Conservation (phyloP, 1,139 yeast genomes). For the Entelexis paramagnoliae region DNA sequence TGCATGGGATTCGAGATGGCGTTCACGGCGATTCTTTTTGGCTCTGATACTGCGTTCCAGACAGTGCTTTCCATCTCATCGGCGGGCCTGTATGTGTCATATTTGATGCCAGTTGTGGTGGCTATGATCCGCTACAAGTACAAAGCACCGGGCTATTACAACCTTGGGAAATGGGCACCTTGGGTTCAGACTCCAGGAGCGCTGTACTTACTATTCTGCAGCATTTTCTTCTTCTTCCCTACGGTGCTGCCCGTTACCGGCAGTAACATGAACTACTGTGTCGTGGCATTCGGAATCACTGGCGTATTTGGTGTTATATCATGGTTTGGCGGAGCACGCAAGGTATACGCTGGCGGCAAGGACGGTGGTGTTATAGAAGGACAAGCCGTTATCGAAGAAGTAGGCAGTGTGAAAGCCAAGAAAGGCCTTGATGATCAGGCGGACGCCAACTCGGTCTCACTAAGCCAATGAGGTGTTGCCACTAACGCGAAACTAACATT, state of each 20-base stretch:
- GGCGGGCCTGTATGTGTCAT: slow-evolving; percentile 19
- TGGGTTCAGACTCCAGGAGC: slow-evolving; percentile 15
- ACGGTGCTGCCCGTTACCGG: slow-evolving; percentile 15
- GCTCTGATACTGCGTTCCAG: slow-evolving; percentile 18
- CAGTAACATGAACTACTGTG: slow-evolving; percentile 18
- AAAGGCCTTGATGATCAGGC: neutral
- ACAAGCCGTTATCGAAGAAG: neutral
- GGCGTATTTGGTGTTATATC: slow-evolving; percentile 11
- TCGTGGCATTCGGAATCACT: slow-evolving; percentile 18
- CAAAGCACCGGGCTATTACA: slow-evolving; percentile 20
- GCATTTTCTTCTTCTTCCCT: slow-evolving; percentile 21
- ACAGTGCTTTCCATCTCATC: slow-evolving; percentile 19
- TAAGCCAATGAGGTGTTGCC: neutral
- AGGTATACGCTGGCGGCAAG: slow-evolving; percentile 1
- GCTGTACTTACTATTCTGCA: slow-evolving; percentile 13
- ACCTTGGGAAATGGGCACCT: slow-evolving; percentile 18
- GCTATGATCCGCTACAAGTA: neutral
- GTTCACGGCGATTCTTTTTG: slow-evolving; percentile 17
- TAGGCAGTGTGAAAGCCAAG: neutral
- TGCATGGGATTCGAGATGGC: neutral
- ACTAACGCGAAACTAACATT: neutral
- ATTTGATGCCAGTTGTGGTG: slow-evolving; percentile 16
- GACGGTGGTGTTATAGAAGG: neutral
- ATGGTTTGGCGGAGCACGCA: slow-evolving; percentile 18
- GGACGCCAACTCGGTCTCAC: neutral